Evolutionary conservation across 2,329 filamentous ascomycete species (phyloP).

Genomic region (Fusarium palustre): DNA sequence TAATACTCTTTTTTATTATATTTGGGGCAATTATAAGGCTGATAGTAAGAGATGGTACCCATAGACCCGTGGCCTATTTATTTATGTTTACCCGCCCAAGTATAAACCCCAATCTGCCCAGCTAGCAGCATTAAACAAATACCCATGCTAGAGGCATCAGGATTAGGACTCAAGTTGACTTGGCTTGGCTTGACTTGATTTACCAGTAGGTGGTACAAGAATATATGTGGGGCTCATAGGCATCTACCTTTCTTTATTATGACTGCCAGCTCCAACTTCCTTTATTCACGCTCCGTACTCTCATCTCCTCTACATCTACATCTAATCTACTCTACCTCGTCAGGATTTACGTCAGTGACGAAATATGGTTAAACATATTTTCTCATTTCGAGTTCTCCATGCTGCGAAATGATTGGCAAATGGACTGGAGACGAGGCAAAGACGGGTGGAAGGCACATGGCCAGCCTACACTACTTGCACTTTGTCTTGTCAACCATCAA

Average conservation of each 20-base stretch:
- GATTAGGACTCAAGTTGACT: too few relatives aligned
- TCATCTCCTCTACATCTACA: not conserved
- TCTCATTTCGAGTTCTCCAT: not conserved
- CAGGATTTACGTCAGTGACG: not conserved
- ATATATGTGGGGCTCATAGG: not conserved
- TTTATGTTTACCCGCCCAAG: too few relatives aligned
- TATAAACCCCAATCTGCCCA: too few relatives aligned
- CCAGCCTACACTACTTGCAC: not conserved
- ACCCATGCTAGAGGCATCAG: not conserved
- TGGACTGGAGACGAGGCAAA: too few relatives aligned
- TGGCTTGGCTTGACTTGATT: too few relatives aligned
- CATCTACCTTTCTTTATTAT: not conserved
- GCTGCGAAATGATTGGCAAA: not conserved
- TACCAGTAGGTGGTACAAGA: not conserved
- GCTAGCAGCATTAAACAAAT: accelerated
- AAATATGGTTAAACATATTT: not conserved
- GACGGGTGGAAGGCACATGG: not conserved
- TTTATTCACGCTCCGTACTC: not conserved
- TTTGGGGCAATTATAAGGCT: too few relatives aligned
- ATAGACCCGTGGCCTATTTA: too few relatives aligned
- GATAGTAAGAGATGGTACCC: too few relatives aligned
- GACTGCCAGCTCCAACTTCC: not conserved
- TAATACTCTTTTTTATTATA: not conserved
- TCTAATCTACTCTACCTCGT: not conserved
- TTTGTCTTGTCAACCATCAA: not conserved